phyloP scores from a whole-genome alignment of 768 basidiomycete genomes.

The Lactarius hengduanensis region DNA sequence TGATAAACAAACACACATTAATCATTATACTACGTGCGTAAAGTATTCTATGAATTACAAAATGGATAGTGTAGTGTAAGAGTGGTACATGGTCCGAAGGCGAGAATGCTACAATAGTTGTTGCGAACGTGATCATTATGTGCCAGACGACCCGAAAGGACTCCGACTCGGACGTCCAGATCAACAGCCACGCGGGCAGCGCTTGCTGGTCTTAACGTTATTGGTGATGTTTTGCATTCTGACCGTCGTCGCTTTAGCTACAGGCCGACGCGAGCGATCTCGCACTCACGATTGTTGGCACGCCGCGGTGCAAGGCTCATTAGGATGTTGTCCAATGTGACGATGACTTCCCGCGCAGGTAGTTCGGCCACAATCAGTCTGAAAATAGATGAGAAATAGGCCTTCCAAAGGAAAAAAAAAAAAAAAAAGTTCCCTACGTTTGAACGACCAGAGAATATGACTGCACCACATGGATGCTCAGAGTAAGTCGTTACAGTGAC shows the following conservation, averaged over 20 bases:
- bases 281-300: constrained; percentile 20
- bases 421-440: constrained; percentile 6
- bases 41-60: neutral
- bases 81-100: neutral
- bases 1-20: neutral
- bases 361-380: constrained; percentile 23
- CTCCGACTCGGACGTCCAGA: neutral
- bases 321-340: constrained; percentile 16
- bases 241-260: neutral
- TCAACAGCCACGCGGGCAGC: constrained; percentile 22
- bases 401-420: neutral
- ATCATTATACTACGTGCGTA: neutral
- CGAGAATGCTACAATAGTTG: neutral
- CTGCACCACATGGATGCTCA: constrained; percentile 20
- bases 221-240: constrained; percentile 13
- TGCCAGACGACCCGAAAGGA: neutral
- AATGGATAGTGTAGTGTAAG: neutral
- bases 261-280: neutral
- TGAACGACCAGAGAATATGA: constrained; percentile 20
- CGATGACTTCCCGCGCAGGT: constrained; percentile 18
- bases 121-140: neutral
- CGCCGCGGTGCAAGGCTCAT: constrained; percentile 15
- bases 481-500: constrained; percentile 19
- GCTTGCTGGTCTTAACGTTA: constrained; percentile 15
- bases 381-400: neutral